phyloP scores from a whole-genome alignment of 805 yeast genomes.

The Candida khao-thaluensis region DNA sequence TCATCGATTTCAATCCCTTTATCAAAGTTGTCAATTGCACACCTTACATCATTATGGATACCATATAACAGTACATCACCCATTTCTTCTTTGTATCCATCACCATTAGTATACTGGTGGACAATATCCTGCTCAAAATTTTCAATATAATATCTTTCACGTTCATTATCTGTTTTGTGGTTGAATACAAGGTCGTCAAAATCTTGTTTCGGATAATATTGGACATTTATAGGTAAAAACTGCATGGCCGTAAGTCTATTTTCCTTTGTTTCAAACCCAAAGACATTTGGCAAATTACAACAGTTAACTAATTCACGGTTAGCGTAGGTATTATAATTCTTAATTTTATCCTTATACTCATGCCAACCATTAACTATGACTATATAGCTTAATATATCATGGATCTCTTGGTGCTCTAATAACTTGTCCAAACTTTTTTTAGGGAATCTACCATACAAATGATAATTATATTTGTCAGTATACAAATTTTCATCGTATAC shows the following conservation, averaged over 20 bases:
- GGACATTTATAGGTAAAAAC: no score
- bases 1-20: not conserved
- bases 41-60: not conserved
- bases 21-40: not conserved
- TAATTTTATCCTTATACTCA: not conserved
- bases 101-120: no score
- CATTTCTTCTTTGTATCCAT: no score
- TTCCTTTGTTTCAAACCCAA: no score
- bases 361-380: not conserved
- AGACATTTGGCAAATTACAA: not conserved
- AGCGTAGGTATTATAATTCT: no score
- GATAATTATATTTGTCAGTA: not conserved
- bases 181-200: no score
- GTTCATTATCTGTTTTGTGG: no score
- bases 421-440: not conserved
- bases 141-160: no score
- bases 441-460: not conserved
- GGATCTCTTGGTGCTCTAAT: not conserved
- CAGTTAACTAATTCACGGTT: not conserved
- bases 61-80: no score
- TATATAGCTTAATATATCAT: not conserved
- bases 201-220: no score
- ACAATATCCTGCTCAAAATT: no score
- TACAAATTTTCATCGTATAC: not conserved
- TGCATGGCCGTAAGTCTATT: no score